Evolutionary conservation across 148 eudicot species (phyloP).

Genomic region (Camellia japonica): DNA sequence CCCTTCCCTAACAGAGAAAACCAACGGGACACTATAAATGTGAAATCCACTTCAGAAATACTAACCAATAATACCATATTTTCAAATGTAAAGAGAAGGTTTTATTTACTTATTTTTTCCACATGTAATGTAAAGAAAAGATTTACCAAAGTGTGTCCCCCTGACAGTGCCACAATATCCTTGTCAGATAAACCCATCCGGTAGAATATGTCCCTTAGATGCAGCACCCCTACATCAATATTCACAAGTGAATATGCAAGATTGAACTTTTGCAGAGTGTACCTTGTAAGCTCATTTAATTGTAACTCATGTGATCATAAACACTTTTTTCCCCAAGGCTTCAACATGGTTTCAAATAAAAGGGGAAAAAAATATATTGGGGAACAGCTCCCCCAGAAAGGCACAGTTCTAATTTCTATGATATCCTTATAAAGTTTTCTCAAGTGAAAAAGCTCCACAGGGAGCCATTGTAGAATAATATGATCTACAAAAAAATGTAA

Average conservation of each 20-base stretch:
- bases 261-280: not conserved
- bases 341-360: not conserved
- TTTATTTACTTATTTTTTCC: not conserved
- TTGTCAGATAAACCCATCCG: constrained; percentile 50
- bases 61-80: not conserved
- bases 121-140: not conserved
- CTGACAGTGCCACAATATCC: constrained; percentile 41
- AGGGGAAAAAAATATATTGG: not conserved
- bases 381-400: not conserved
- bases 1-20: constrained; percentile 20
- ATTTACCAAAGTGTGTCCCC: constrained; percentile 31
- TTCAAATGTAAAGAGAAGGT: not conserved
- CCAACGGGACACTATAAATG: constrained; percentile 2
- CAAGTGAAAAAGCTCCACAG: not conserved
- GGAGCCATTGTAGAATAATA: not conserved
- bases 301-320: not conserved
- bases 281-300: not conserved
- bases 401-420: not conserved
- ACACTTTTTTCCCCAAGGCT: not conserved
- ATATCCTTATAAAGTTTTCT: not conserved
- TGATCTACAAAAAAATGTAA: no score
- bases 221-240: constrained; percentile 39
- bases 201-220: constrained; percentile 81
- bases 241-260: constrained; percentile 16
- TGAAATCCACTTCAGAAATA: not conserved